phyloP scores from a whole-genome alignment of 1,139 yeast genomes.

The Lodderomyces jiufengensis region DNA sequence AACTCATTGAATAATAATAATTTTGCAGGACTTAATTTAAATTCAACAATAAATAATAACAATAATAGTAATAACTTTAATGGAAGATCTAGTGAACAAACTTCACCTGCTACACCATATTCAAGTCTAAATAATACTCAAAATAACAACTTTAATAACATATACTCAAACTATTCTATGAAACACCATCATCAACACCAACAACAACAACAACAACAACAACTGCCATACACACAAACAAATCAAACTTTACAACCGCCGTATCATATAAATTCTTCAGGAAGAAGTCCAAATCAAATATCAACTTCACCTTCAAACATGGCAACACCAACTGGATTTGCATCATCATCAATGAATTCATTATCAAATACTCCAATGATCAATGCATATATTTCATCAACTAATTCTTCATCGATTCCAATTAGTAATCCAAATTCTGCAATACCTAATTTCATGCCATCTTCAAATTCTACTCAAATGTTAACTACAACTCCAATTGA shows the following conservation, averaged over 20 bases:
- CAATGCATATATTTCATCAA: not conserved
- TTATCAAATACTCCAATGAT: not conserved
- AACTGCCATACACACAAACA: not conserved
- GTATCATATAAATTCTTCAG: not conserved
- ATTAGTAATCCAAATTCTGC: not conserved
- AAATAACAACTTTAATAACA: not conserved
- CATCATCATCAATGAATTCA: not conserved
- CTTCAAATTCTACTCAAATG: constrained; percentile 6
- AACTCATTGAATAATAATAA: not conserved
- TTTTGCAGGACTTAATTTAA: not conserved
- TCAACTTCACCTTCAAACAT: not conserved
- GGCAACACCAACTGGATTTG: not conserved
- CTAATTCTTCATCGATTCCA: not conserved
- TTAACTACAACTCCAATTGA: constrained; percentile 11
- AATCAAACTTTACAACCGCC: not conserved
- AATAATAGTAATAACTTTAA: not conserved
- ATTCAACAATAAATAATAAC: not conserved
- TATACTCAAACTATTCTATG: not conserved
- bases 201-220: constrained; percentile 1
- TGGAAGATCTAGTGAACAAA: not conserved
- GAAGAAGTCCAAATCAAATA: constrained; percentile 1
- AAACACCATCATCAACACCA: constrained; percentile 4
- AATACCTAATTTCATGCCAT: not conserved
- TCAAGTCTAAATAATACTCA: not conserved
- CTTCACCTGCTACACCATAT: constrained; percentile 1